Evolutionary conservation across 2,329 filamentous ascomycete genomes (phyloP).

Genomic region (Colletotrichum noveboracense): DNA sequence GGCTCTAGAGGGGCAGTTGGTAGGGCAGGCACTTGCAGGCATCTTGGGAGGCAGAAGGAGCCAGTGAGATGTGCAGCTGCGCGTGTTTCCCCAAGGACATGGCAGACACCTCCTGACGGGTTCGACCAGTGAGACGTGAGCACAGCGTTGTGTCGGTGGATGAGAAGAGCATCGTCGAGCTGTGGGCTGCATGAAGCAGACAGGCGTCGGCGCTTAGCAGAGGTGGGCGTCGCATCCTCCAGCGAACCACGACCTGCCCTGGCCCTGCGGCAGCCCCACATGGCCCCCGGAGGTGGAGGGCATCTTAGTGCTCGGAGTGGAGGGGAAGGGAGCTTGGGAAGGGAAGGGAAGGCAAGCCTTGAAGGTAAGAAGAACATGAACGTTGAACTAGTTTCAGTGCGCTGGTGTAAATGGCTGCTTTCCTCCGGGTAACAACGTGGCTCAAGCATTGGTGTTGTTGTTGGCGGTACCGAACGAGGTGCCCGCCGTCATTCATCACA

Average conservation of each 20-base stretch:
- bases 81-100: conserved; percentile 34
- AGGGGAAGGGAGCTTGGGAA: background rate
- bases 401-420: background rate
- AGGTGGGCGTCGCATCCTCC: conserved; percentile 46
- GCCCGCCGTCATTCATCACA: background rate
- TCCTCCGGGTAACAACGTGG: background rate
- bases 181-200: conserved; percentile 53
- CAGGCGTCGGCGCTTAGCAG: conserved; percentile 64
- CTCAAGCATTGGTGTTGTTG: background rate
- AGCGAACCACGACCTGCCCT: conserved; percentile 41
- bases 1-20: background rate
- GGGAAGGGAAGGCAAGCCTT: background rate
- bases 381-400: background rate
- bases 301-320: background rate
- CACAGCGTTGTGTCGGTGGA: conserved; percentile 31
- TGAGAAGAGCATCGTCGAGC: conserved; percentile 27
- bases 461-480: background rate
- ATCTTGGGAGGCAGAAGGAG: conserved; percentile 7
- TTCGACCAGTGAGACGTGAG: conserved; percentile 35
- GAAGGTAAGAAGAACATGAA: background rate
- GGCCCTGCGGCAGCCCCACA: conserved; percentile 29
- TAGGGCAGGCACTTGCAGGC: conserved; percentile 14
- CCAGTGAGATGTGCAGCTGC: conserved; percentile 41
- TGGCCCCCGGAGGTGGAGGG: background rate
- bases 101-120: conserved; percentile 15